Evolutionary conservation across 495 filamentous ascomycete species (phyloP).

Genomic region (Lindgomyces ingoldianus): DNA sequence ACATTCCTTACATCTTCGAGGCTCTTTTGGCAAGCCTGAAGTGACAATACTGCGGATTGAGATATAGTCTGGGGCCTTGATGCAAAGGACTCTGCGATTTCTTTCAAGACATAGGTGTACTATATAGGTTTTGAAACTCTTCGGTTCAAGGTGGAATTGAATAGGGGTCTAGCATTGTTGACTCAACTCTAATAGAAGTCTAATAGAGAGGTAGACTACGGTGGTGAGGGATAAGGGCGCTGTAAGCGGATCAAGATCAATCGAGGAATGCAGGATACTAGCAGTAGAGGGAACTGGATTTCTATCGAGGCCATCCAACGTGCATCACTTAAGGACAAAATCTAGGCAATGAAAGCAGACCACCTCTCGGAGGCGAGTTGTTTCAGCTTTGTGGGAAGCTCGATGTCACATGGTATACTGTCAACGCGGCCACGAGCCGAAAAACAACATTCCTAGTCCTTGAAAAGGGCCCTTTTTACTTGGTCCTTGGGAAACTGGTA

Average conservation of each 20-base stretch:
- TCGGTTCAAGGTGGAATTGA: too few relatives aligned
- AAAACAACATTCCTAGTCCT: neutral
- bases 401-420: neutral
- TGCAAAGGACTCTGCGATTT: too few relatives aligned
- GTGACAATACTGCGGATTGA: too few relatives aligned
- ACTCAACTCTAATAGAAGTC: neutral
- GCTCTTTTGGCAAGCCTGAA: too few relatives aligned
- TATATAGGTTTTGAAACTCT: too few relatives aligned
- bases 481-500: neutral
- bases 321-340: neutral
- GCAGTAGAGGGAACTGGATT: neutral
- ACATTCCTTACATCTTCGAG: too few relatives aligned
- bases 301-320: neutral
- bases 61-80: too few relatives aligned
- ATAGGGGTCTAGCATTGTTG: too few relatives aligned
- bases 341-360: neutral
- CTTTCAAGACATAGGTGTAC: too few relatives aligned
- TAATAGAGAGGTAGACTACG: too few relatives aligned
- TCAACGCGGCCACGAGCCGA: neutral
- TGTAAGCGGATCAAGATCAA: neutral
- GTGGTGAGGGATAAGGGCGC: too few relatives aligned
- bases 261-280: neutral
- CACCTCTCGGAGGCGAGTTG: neutral
- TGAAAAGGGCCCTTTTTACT: neutral
- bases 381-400: neutral